A percentile compares a stretch with the other conserved stretches of the same genome.
Conservation (phyloP, 1,284 basidiomycete genomes). For the Cystobasidium pallidum region DNA sequence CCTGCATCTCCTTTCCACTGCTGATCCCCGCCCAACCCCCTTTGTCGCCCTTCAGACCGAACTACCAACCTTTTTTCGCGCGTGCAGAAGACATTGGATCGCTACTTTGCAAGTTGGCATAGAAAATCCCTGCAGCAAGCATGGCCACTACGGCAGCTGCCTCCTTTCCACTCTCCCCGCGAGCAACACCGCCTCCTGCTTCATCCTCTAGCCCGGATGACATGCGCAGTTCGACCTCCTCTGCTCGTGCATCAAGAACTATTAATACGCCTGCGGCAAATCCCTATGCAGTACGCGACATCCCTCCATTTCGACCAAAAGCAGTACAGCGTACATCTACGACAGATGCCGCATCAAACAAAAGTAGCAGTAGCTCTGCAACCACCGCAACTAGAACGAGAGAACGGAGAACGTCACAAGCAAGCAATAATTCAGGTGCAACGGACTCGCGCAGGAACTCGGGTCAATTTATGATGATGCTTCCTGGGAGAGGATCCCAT, state of each 20-base stretch:
- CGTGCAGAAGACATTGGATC: background rate
- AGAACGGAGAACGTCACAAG: constrained; percentile 15
- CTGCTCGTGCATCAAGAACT: background rate
- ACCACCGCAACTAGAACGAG: constrained; percentile 4
- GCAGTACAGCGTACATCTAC: background rate
- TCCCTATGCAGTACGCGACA: constrained; percentile 24
- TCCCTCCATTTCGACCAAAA: constrained; percentile 35
- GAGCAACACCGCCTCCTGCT: background rate
- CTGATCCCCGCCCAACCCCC: background rate
- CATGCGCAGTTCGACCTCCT: constrained; percentile 1
- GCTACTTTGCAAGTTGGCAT: background rate
- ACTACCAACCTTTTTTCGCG: constrained; percentile 7
- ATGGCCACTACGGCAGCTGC: constrained; percentile 13
- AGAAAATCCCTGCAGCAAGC: background rate
- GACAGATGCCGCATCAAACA: background rate
- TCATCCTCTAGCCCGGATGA: background rate
- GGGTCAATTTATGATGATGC: background rate
- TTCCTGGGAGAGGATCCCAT: constrained; percentile 5
- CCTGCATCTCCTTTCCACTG: too few species aligned
- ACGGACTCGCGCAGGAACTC: constrained; percentile 34
- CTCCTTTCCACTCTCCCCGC: background rate
- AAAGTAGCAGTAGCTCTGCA: background rate
- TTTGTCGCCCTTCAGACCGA: background rate
- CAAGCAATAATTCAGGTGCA: constrained; percentile 10
- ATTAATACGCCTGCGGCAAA: background rate